Percentiles rank a stretch among this genome's conserved stretches.
phyloP scores from a whole-genome alignment of 2,329 filamentous ascomycete genomes.

The Massarina eburnea region DNA sequence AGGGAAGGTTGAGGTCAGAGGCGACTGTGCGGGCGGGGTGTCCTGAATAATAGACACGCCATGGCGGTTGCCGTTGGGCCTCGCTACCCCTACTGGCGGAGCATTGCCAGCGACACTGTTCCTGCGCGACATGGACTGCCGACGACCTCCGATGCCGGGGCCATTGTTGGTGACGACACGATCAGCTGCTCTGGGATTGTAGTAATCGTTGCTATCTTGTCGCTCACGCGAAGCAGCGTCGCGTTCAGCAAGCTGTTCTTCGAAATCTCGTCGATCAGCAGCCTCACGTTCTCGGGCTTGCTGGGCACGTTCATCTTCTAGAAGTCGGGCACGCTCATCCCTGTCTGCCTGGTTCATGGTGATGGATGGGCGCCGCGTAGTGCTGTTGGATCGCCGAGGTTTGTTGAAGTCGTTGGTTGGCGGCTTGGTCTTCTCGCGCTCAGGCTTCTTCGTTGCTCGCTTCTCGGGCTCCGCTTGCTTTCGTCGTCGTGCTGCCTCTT shows the following conservation, averaged over 20 bases:
- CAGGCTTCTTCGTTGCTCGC: slow-evolving; percentile 14
- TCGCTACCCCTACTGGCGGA: slow-evolving; percentile 13
- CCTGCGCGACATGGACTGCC: slow-evolving; percentile 22
- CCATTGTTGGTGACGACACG: slow-evolving; percentile 9
- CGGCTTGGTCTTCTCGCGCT: slow-evolving; percentile 21
- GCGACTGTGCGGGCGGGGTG: slow-evolving; percentile 15
- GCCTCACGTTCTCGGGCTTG: slow-evolving; percentile 20
- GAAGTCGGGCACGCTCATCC: slow-evolving; percentile 9
- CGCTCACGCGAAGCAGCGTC: slow-evolving; percentile 13
- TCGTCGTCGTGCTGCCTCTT: not conserved
- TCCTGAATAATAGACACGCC: slow-evolving; percentile 27
- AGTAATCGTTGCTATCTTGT: slow-evolving; percentile 23
- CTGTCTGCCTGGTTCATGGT: slow-evolving; percentile 14
- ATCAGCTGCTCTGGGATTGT: slow-evolving; percentile 14
- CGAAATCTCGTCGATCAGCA: slow-evolving; percentile 18
- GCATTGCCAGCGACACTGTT: slow-evolving; percentile 19
- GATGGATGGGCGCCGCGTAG: slow-evolving; percentile 20
- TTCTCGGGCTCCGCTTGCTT: slow-evolving; percentile 14
- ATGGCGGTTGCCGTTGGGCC: slow-evolving; percentile 19
- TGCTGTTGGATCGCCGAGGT: slow-evolving; percentile 10
- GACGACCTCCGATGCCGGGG: slow-evolving; percentile 10
- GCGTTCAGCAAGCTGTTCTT: slow-evolving; percentile 5
- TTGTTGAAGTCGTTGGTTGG: slow-evolving; percentile 16
- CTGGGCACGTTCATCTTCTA: slow-evolving; percentile 13
- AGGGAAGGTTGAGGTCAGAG: slow-evolving; percentile 14